Evolutionary conservation across 805 yeast species (phyloP).

Genomic region (Zygoascus ofunaensis): DNA sequence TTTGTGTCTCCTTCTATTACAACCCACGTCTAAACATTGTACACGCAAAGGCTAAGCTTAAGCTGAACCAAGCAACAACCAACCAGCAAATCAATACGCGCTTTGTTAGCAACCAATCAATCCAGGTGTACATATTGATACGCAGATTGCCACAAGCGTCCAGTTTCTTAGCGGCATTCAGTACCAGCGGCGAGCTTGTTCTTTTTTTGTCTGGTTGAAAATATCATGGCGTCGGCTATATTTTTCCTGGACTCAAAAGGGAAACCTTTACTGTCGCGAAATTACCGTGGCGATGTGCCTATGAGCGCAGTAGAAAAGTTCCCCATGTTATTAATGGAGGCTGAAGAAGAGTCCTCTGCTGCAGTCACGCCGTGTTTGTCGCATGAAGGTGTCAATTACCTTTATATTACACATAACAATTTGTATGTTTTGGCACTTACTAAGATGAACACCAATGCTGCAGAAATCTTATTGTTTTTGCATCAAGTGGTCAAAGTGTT

Average conservation of each 20-base stretch:
- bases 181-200: too few species aligned
- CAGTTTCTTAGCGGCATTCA: too few species aligned
- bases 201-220: neutral
- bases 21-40: too few species aligned
- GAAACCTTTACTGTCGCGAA: slow-evolving; percentile 56
- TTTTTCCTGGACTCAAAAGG: slow-evolving; percentile 63
- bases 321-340: slow-evolving; percentile 43
- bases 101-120: too few species aligned
- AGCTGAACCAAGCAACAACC: too few species aligned
- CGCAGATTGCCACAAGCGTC: too few species aligned
- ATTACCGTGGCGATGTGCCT: slow-evolving; percentile 64
- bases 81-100: too few species aligned
- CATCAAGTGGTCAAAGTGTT: slow-evolving; percentile 38
- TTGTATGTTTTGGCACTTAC: slow-evolving; percentile 29
- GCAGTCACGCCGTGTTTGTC: slow-evolving; percentile 39
- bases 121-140: too few species aligned
- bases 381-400: slow-evolving; percentile 44
- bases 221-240: slow-evolving; percentile 54
- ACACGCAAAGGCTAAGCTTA: too few species aligned
- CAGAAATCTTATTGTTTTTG: slow-evolving; percentile 51
- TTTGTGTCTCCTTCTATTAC: too few species aligned
- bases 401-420: slow-evolving; percentile 47
- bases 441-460: slow-evolving; percentile 36
- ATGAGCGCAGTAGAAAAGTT: slow-evolving; percentile 49
- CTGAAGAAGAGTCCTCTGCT: slow-evolving; percentile 27